Conservation (phyloP, 306 rosid genomes). For the Casuarina equisetifolia region DNA sequence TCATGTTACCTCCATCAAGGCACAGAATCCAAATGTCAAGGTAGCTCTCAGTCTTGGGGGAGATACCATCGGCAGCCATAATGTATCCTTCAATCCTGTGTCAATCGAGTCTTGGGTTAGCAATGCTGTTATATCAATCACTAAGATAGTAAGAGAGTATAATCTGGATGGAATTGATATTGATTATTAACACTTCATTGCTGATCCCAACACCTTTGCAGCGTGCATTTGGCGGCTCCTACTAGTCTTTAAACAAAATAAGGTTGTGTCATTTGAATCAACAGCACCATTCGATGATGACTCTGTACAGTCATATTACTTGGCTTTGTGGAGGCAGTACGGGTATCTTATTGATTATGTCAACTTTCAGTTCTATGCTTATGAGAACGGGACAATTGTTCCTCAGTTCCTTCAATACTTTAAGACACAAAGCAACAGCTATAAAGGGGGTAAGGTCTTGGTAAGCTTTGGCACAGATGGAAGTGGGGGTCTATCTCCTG, state of each 20-base stretch:
- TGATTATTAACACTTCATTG: constrained; percentile 32
- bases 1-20: constrained; percentile 28
- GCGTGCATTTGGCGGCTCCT: constrained; percentile 31
- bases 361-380: constrained; percentile 35
- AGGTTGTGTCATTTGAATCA: constrained; percentile 27
- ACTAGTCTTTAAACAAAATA: constrained; percentile 19
- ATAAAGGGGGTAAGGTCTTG: constrained; percentile 23
- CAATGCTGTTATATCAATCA: constrained; percentile 27
- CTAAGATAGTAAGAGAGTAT: background rate
- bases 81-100: constrained; percentile 15
- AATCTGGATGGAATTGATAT: constrained; percentile 38
- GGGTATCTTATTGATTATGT: constrained; percentile 26
- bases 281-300: constrained; percentile 33
- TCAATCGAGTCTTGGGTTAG: constrained; percentile 32
- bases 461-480: constrained; percentile 31
- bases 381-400: constrained; percentile 16
- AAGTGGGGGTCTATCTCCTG: constrained; percentile 28
- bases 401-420: constrained; percentile 14
- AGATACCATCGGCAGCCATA: constrained; percentile 5
- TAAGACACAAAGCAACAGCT: constrained; percentile 24
- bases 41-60: constrained; percentile 42
- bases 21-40: constrained; percentile 25
- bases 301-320: constrained; percentile 24
- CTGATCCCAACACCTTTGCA: constrained; percentile 32
- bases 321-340: constrained; percentile 33